These are phyloP conservation scores for Pseudonitzschia pungens DNA, from an alignment of 108 stramenopile genomes.

Conservation along the genomic window DNA sequence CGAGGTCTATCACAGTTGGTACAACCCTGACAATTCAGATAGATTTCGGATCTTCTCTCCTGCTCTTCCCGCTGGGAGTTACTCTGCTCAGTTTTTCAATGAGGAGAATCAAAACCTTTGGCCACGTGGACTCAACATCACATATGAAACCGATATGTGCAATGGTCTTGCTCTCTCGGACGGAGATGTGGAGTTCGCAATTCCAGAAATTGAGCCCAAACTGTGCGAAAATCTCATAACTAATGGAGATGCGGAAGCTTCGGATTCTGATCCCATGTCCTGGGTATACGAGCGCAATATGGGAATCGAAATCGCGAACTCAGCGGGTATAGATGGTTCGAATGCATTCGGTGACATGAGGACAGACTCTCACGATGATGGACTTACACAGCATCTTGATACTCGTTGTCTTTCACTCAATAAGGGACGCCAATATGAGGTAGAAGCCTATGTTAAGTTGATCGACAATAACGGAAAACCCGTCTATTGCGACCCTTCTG, in stretches of 20 bases:
- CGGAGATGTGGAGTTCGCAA: not conserved
- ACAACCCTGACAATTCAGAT: not conserved
- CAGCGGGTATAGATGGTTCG: slow-evolving; percentile 16
- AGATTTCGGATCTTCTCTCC: not conserved
- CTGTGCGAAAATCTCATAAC: not conserved
- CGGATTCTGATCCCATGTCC: not conserved
- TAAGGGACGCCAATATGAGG: slow-evolving; percentile 3
- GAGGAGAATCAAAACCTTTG: not conserved
- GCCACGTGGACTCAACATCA: slow-evolving; percentile 6
- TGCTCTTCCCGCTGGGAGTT: slow-evolving; percentile 14
- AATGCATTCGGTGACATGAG: slow-evolving; percentile 9
- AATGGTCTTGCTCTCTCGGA: not conserved
- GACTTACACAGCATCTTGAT: slow-evolving; percentile 5
- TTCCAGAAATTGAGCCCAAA: not conserved
- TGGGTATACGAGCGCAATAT: not conserved
- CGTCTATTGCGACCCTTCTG: not conserved
- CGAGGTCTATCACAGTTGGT: not conserved
- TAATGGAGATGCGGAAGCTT: not conserved
- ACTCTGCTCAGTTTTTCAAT: slow-evolving; percentile 2
- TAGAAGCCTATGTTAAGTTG: slow-evolving; percentile 8
- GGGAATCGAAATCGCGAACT: slow-evolving; percentile 1
- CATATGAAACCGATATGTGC: slow-evolving; percentile 1
- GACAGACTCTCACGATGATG: slow-evolving; percentile 2
- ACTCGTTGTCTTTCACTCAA: not conserved
- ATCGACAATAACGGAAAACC: slow-evolving; percentile 2